Base-by-base conservation (phyloP, 192 early-diverging fungal genomes). In the Podila epigama region DNA sequence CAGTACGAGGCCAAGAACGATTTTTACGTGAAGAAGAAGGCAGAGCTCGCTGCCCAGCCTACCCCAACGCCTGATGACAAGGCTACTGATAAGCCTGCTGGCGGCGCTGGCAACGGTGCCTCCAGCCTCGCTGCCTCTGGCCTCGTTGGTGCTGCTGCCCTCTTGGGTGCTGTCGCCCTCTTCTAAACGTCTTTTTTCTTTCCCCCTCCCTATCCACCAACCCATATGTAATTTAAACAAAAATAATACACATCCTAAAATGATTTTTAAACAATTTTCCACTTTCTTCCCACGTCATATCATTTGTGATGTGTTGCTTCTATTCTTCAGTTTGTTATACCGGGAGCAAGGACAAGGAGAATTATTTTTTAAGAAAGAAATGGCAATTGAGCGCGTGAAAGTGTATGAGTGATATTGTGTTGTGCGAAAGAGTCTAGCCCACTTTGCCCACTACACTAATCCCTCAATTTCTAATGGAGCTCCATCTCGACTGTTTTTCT, bases 401-500 rank as follows among this genome's bases (percentile, higher is more conserved):
- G 13, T 9, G n/a, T n/a, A n/a, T n/a, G n/a, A n/a, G n/a, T n/a
- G n/a, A n/a, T n/a, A n/a, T n/a, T n/a, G n/a, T n/a, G n/a, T n/a
- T n/a, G n/a, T n/a, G n/a, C n/a, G n/a, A n/a, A n/a, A n/a, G n/a
- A n/a, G n/a, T n/a, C n/a, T n/a, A n/a, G n/a, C n/a, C n/a, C n/a
- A n/a, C n/a, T n/a, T n/a, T n/a, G n/a, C n/a, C n/a, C n/a, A n/a
- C n/a, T n/a, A 44, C 2, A 13, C 5, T 7, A 6, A 20, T 20
- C 10, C 2, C 22, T 60, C 15, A 6, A 27, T 44, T 48, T 29
- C 32, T 16, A 41, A 48, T 50, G 48, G 15, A 77, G 59, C 28
- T 77, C 73, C 7, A 39, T 68, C 60, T 77, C 73, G 11, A 77
- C 66, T 5, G 66, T 68, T 18, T 63, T 77, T 50, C 68, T 68